Base-by-base conservation (phyloP, 2,329 filamentous ascomycete genomes). In the Aureobasidium sp. region DNA sequence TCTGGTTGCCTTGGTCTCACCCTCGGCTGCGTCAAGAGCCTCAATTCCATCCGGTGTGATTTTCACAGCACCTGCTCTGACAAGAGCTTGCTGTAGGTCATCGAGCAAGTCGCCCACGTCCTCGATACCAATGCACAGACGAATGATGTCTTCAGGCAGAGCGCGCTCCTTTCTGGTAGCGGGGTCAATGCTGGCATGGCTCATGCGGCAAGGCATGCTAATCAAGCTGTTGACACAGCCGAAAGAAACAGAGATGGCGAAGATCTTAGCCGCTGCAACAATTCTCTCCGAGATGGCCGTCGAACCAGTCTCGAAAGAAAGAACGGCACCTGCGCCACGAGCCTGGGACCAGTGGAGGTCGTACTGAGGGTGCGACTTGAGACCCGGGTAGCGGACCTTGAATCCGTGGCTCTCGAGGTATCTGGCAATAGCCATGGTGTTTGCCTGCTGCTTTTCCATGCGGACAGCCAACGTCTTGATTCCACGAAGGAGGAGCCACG, bases 161-260 rank as follows among this genome's bases (percentile, higher is more conserved):
- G 93, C 87, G 66, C 92, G 84, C 77, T 96, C 91, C 69, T 85
- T 81, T 67, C 94, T 82, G 58, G 92, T 97, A 79, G 96, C 96
- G 63, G 91, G 90, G 72, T 97, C 94, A 71, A 99, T 99, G 72
- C 91, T 96, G 42, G 94, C 94, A 76, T 99, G 94, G 76, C 93
- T 97, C 95, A 99, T 99, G 70, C 93, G 91, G 78, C 94, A 99
- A 9, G 94, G 93, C 93, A 99, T 97, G 78, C 92, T 97, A 76
- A 99, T 99, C 74, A 99, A 79, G 73, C 90, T 96, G 79, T 99
- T 99, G 67, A 99, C 94, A 73, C 94, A 97, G 51, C 94, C 94
- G 73, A 99, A 99, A 71, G 91, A 96, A 63, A 99, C 94, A 67
- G 90, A 95, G 68, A 99, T 99, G 37, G 89, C 91, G 86, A 91